These are phyloP conservation scores for Evansstolkia leycettana DNA, from an alignment of 495 filamentous ascomycete species.

Conservation along the genomic window DNA sequence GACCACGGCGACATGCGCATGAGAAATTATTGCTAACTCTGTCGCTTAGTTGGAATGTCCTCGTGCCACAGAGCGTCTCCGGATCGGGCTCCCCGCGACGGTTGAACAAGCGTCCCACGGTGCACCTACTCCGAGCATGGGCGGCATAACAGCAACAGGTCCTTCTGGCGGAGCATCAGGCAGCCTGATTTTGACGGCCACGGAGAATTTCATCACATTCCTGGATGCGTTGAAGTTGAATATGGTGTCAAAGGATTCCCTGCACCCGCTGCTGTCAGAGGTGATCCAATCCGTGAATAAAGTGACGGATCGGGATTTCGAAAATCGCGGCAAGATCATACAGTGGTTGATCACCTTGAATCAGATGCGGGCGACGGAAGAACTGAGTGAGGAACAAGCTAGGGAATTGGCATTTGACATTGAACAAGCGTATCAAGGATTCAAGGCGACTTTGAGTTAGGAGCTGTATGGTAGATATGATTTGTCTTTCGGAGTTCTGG, in stretches of 20 bases:
- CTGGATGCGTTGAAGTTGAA: constrained; percentile 85
- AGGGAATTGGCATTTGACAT: constrained; percentile 82
- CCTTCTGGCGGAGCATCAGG: constrained; percentile 46
- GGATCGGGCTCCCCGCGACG: constrained; percentile 70
- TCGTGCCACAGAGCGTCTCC: constrained; percentile 81
- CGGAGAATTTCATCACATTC: constrained; percentile 97
- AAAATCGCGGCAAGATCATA: constrained; percentile 89
- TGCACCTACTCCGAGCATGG: constrained; percentile 23
- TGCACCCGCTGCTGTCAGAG: constrained; percentile 86
- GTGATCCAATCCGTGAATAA: constrained; percentile 95
- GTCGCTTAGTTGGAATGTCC: constrained; percentile 87
- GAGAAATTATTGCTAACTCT: background rate
- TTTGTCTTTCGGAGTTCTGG: background rate
- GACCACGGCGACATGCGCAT: background rate
- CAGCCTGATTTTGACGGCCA: constrained; percentile 69
- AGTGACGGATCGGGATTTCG: constrained; percentile 87
- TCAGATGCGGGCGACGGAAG: constrained; percentile 91
- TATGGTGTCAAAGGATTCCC: constrained; percentile 82
- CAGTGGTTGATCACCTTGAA: constrained; percentile 96
- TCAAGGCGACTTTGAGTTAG: constrained; percentile 58
- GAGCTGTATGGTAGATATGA: background rate
- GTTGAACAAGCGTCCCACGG: constrained; percentile 42
- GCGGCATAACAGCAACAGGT: constrained; percentile 24
- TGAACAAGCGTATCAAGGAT: constrained; percentile 81
- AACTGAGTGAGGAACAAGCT: constrained; percentile 75